phyloP scores from a whole-genome alignment of 2,329 filamentous ascomycete species.

The Talaromyces sp. region DNA sequence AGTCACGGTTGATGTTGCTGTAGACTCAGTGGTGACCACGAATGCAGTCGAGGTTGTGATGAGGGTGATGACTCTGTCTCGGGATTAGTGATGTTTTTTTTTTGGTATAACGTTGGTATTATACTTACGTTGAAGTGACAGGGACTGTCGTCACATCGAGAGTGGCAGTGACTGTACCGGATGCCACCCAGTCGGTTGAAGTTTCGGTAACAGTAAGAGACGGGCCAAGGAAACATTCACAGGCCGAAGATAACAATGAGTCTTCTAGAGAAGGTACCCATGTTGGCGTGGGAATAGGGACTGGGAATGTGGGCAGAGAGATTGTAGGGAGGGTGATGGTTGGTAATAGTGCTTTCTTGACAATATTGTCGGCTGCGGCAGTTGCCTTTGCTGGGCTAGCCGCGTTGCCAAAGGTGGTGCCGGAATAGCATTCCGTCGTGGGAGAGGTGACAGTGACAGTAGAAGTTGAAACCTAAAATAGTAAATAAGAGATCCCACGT shows the following conservation, averaged over 20 bases:
- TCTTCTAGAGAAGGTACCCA: background rate
- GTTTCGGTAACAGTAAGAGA: slow-evolving; percentile 15
- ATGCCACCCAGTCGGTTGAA: slow-evolving; percentile 8
- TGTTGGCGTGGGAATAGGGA: background rate
- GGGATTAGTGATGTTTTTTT: background rate
- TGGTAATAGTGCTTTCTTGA: background rate
- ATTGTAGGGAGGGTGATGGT: background rate
- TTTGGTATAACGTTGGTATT: too few species aligned
- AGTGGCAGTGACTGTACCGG: slow-evolving; percentile 10
- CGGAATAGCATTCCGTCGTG: slow-evolving; percentile 10
- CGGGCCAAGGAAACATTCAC: slow-evolving; percentile 9
- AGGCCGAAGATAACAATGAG: slow-evolving; percentile 5
- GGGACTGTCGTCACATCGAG: slow-evolving; percentile 11
- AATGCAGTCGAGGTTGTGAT: background rate
- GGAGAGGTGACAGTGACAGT: slow-evolving; percentile 8
- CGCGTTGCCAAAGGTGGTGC: background rate
- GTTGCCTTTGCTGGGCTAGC: background rate
- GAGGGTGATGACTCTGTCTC: background rate
- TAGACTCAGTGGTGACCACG: slow-evolving; percentile 5
- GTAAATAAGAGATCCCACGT: background rate
- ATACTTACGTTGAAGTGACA: slow-evolving; percentile 5
- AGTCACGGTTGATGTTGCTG: background rate
- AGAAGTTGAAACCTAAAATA: background rate
- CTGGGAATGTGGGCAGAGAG: background rate
- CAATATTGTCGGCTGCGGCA: background rate